Evolutionary conservation across 129 eudicot genomes (phyloP).

Genomic region (Logfia minima): DNA sequence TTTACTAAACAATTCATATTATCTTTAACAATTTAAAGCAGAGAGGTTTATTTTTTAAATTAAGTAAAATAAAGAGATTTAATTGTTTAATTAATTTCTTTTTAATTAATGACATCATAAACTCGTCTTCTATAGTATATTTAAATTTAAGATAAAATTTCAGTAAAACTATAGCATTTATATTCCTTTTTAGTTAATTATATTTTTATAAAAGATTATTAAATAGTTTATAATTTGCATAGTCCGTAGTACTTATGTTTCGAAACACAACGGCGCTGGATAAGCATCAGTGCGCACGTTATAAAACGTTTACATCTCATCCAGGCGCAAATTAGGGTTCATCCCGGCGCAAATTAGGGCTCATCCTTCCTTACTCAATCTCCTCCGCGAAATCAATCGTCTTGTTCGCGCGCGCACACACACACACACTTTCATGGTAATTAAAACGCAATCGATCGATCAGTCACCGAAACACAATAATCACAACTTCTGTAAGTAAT

Average conservation of each 20-base stretch:
- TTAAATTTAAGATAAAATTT: no score
- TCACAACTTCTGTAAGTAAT: constrained; percentile 38
- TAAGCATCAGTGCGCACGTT: constrained; percentile 67
- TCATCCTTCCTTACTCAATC: constrained; percentile 31
- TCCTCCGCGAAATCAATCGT: neutral
- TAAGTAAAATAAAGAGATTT: no score
- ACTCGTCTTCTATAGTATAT: no score
- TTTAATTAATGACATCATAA: no score
- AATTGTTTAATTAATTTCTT: no score
- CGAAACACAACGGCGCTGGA: constrained; percentile 58
- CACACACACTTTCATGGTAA: neutral
- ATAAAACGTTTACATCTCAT: constrained; percentile 41
- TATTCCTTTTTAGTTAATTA: no score
- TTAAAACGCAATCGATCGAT: constrained; percentile 14
- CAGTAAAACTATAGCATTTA: no score
- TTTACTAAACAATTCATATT: no score
- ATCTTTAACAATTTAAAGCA: no score
- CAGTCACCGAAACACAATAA: neutral
- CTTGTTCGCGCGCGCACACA: neutral
- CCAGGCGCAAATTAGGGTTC: constrained; percentile 91
- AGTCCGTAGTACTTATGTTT: constrained; percentile 15
- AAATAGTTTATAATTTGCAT: no score
- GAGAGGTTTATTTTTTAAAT: no score
- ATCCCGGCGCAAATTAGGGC: constrained; percentile 90
- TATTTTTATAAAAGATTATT: no score